Base-by-base conservation (phyloP, 2,329 filamentous ascomycete genomes). In the Coniochaeta prunicola region DNA sequence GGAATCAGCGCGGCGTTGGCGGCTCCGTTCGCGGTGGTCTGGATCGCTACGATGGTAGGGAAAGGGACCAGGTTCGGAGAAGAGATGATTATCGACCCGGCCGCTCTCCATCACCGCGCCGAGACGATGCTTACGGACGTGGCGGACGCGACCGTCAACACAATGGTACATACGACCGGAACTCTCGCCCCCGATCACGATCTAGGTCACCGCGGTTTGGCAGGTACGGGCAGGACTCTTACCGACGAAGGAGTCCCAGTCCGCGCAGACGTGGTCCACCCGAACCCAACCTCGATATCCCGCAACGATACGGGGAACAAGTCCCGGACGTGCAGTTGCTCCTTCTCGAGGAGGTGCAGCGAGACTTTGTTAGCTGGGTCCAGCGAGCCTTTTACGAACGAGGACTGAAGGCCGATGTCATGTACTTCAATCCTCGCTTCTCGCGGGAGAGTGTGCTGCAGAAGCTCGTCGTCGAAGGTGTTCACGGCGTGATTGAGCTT, bases 281-380 rank as follows among this genome's bases (percentile, higher is more conserved):
- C 59, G 81, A 87, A 58, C 75, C 77, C 34, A 84, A 89, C 62
- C 77, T 92, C 13, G 87, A 89, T 31, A 82, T 96, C 8, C 90
- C 91, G 48, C 83, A 86, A 59, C 82, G 92, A 59, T 83, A 86
- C 59, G 86, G 90, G 4, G 77, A 82, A 59, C 85, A 94, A 63
- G 86, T 97, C 24, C 92, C 93, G 2, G 92, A 97, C 66, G 89
- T 97, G 17, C 92, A 97, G 70, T 85, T 97, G 31, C 83, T 97
- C 30, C 82, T 96, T 5, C 79, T 93, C 50, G 87, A 93, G 63
- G 86, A 92, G 64, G 81, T 96, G 13, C 85, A 88, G 60, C 80
- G 88, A 61, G 87, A 91, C 59, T 97, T 96, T 67, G 85, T 96
- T 56, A 80, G 80, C 57, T 96, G 90, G 82, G 87, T 96, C 12